Evolutionary conservation across 345 rosid genomes (phyloP).

Genomic region (Trapa bicornis): DNA sequence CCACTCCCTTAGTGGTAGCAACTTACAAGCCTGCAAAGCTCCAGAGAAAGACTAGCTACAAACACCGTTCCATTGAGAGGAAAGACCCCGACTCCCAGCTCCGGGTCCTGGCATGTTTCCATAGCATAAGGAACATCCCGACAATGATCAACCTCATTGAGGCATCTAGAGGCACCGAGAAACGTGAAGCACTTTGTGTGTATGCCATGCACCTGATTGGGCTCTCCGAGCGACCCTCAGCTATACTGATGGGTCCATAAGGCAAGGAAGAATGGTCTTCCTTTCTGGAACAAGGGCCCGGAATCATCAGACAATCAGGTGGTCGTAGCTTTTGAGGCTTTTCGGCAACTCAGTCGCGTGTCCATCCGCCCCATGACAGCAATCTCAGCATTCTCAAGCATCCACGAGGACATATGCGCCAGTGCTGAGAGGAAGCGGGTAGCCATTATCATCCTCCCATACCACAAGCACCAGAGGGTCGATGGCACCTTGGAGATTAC

Average conservation of each 20-base stretch:
- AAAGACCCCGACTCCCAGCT: slow-evolving; percentile 29
- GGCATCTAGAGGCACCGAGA: slow-evolving; percentile 69
- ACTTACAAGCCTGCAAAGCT: slow-evolving; percentile 48
- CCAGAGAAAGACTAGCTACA: slow-evolving; percentile 24
- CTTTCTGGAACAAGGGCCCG: slow-evolving; percentile 71
- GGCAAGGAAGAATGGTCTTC: slow-evolving; percentile 66
- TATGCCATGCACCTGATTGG: slow-evolving; percentile 93
- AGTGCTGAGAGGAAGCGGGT: slow-evolving; percentile 50
- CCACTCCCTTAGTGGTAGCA: slow-evolving; percentile 57
- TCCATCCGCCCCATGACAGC: slow-evolving; percentile 73
- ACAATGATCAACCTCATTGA: slow-evolving; percentile 59
- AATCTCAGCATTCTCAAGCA: slow-evolving; percentile 50
- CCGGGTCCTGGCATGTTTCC: slow-evolving; percentile 48
- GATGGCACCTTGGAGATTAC: slow-evolving; percentile 61
- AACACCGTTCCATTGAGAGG: slow-evolving; percentile 36
- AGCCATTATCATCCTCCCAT: slow-evolving; percentile 63
- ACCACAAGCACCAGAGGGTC: slow-evolving; percentile 61
- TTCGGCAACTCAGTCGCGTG: slow-evolving; percentile 46
- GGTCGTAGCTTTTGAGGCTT: slow-evolving; percentile 74
- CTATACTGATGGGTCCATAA: slow-evolving; percentile 86
- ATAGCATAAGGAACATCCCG: slow-evolving; percentile 39
- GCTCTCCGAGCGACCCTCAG: slow-evolving; percentile 78
- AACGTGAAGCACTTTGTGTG: slow-evolving; percentile 53
- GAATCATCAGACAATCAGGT: slow-evolving; percentile 32
- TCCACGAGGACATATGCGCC: slow-evolving; percentile 55